Percentiles rank a stretch among this genome's conserved stretches.
Evolutionary conservation across 148 eudicot genomes (phyloP).

Genomic region (Bassia scoparia): DNA sequence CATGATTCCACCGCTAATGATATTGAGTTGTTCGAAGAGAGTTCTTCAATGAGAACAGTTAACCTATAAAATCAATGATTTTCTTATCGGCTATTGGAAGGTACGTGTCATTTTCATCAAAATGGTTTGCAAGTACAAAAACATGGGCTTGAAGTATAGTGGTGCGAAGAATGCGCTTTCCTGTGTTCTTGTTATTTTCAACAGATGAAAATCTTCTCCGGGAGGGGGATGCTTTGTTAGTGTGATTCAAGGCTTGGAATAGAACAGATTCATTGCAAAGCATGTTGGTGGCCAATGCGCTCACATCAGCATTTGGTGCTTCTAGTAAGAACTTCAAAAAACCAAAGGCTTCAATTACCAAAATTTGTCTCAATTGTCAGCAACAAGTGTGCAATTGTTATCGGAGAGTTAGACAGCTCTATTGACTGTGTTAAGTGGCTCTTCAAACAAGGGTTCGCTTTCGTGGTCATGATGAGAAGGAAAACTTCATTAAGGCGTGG

Average conservation of each 20-base stretch:
- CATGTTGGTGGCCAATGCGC: background rate
- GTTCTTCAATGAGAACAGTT: background rate
- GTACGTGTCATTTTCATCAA: background rate
- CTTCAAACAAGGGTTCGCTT: background rate
- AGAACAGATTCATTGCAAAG: background rate
- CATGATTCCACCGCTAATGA: too few species aligned
- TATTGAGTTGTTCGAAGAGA: too few species aligned
- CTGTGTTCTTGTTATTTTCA: too few species aligned
- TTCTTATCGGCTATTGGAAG: background rate
- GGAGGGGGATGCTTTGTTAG: background rate
- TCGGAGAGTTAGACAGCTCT: background rate
- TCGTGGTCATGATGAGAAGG: background rate
- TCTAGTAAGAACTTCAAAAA: background rate
- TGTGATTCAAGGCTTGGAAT: background rate
- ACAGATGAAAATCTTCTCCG: background rate
- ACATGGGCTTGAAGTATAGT: background rate
- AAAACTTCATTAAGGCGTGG: too few species aligned
- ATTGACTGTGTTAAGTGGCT: background rate
- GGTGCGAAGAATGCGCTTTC: background rate
- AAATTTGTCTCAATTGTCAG: background rate
- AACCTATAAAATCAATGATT: background rate
- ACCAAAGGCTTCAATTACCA: background rate
- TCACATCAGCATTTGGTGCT: background rate
- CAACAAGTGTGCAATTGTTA: background rate
- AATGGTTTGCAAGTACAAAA: background rate